Conservation (phyloP, 1,284 basidiomycete genomes). For the Marasmius fiardii region DNA sequence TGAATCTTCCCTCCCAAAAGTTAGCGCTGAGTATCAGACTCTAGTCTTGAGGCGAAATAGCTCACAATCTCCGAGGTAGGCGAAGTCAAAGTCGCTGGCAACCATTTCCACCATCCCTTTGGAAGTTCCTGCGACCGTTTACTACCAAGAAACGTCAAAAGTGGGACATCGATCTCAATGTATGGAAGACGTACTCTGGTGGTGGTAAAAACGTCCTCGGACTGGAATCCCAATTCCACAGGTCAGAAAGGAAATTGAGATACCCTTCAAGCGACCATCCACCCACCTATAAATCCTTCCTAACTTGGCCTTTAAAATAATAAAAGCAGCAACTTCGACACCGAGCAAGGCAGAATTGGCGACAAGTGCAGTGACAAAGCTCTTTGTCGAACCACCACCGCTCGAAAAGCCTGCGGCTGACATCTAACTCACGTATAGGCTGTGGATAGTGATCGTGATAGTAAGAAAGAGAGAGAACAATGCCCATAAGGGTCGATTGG, state of each 20-base stretch:
- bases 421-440: no score
- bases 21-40: not conserved
- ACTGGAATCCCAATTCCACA: no score
- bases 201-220: slow-evolving; percentile 56
- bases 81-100: slow-evolving; percentile 38
- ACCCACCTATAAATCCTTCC: slow-evolving; percentile 42
- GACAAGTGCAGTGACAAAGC: slow-evolving; percentile 60
- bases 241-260: slow-evolving; percentile 1
- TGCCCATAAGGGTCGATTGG: no score
- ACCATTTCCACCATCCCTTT: slow-evolving; percentile 42
- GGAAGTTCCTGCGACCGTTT: slow-evolving; percentile 44
- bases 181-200: slow-evolving; percentile 44
- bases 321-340: slow-evolving; percentile 52
- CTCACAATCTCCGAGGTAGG: slow-evolving; percentile 42
- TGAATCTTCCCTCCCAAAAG: slow-evolving; percentile 33
- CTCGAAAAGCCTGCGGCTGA: not conserved
- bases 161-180: no score
- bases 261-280: slow-evolving; percentile 12
- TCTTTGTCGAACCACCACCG: slow-evolving; percentile 22
- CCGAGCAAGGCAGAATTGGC: slow-evolving; percentile 47
- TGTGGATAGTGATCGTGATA: no score
- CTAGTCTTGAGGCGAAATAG: slow-evolving; percentile 5
- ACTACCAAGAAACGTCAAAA: slow-evolving; percentile 27
- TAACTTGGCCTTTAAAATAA: slow-evolving; percentile 43
- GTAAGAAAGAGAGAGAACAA: no score